Percentiles rank a stretch among this genome's conserved stretches.
Conservation (phyloP, 164 flowering plant genomes). For the Vitis vinifera region ASM3070453v1 NC_081821.1:6464001-6464500, state of each 20-base stretch:
- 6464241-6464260: slow-evolving; percentile 7
- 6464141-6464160: slow-evolving; percentile 39
- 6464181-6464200: not conserved
- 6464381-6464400: slow-evolving; percentile 49
- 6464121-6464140: slow-evolving; percentile 17
- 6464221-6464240: slow-evolving; percentile 26
- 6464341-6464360: slow-evolving; percentile 34
- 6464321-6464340: slow-evolving; percentile 43
- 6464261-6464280: slow-evolving; percentile 46
- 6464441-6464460: slow-evolving; percentile 51
- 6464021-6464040: slow-evolving; percentile 53
- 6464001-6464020: slow-evolving; percentile 38
- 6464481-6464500: slow-evolving; percentile 52
- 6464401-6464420: slow-evolving; percentile 66
- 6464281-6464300: slow-evolving; percentile 50
- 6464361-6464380: slow-evolving; percentile 55
- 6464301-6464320: slow-evolving; percentile 43
- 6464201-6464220: slow-evolving; percentile 14
- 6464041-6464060: slow-evolving; percentile 39
- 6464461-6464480: slow-evolving; percentile 76
- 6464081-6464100: slow-evolving; percentile 51
- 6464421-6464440: slow-evolving; percentile 54
- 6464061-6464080: slow-evolving; percentile 60
- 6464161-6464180: slow-evolving; percentile 24
- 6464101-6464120: slow-evolving; percentile 32